phyloP scores from a whole-genome alignment of 2,329 filamentous ascomycete species.

The Claviceps citrina region DNA sequence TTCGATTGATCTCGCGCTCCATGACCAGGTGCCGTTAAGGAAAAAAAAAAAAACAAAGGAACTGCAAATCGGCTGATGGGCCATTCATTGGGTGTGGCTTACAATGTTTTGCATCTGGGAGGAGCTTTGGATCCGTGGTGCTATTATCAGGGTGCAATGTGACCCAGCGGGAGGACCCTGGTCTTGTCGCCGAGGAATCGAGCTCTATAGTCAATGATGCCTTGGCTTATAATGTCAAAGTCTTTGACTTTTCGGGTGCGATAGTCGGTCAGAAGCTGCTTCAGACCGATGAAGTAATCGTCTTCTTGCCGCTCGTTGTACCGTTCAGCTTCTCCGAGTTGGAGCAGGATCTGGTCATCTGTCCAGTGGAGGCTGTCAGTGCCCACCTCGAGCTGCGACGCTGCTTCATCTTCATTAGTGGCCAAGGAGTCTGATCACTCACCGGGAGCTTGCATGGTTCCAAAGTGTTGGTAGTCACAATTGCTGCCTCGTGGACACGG shows the following conservation, averaged over 20 bases:
- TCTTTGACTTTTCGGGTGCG: slow-evolving; percentile 46
- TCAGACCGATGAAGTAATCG: slow-evolving; percentile 47
- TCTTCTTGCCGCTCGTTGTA: slow-evolving; percentile 45
- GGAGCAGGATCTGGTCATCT: slow-evolving; percentile 62
- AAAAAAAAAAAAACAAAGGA: no score
- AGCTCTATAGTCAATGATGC: slow-evolving; percentile 51
- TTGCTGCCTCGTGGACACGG: slow-evolving; percentile 53
- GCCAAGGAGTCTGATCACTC: slow-evolving; percentile 13
- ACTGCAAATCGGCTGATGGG: not conserved
- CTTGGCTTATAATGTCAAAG: slow-evolving; percentile 49
- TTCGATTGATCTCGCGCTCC: not conserved
- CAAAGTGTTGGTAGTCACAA: slow-evolving; percentile 70
- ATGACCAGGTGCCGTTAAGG: not conserved
- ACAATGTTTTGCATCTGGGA: slow-evolving; percentile 1
- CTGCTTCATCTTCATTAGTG: slow-evolving; percentile 7
- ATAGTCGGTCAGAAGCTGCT: slow-evolving; percentile 43
- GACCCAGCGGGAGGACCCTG: slow-evolving; percentile 44
- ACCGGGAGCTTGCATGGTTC: slow-evolving; percentile 23
- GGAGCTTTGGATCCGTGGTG: not conserved
- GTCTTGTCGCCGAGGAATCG: slow-evolving; percentile 48
- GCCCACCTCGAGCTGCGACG: slow-evolving; percentile 19
- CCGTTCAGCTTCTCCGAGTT: slow-evolving; percentile 52
- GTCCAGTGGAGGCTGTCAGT: slow-evolving; percentile 30
- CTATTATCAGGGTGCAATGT: slow-evolving; percentile 18
- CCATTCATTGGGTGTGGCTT: slow-evolving; percentile 3